These are phyloP conservation scores for Fusarium sarcochroum DNA, from an alignment of 2,329 filamentous ascomycete genomes.

Conservation along the genomic window DNA sequence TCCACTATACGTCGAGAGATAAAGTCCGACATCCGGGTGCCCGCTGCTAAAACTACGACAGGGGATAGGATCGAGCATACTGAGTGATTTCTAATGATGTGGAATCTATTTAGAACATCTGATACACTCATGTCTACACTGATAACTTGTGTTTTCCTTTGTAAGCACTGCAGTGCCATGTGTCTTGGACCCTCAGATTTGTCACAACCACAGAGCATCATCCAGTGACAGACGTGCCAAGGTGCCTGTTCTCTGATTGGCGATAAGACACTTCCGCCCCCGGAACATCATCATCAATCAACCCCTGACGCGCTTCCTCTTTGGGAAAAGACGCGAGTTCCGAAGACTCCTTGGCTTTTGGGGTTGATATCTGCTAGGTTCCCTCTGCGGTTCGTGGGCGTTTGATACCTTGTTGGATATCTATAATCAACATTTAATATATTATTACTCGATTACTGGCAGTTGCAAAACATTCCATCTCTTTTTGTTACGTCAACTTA, in stretches of 20 bases:
- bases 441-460: neutral
- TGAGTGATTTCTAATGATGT: conserved; percentile 6
- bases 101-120: neutral
- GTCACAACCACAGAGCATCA: conserved; percentile 22
- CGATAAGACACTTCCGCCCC: neutral
- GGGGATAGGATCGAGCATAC: neutral
- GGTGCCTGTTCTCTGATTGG: conserved; percentile 30
- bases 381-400: conserved; percentile 1
- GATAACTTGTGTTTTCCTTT: neutral
- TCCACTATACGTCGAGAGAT: too few species aligned
- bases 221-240: conserved; percentile 29
- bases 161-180: conserved; percentile 2
- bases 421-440: neutral
- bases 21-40: too few species aligned
- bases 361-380: conserved; percentile 9
- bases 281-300: conserved; percentile 12
- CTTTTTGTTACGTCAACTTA: neutral
- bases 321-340: conserved; percentile 32
- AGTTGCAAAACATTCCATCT: neutral
- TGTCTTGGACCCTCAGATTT: conserved; percentile 22
- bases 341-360: conserved; percentile 28
- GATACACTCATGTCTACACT: neutral
- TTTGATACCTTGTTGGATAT: conserved; percentile 5
- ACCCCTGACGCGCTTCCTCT: conserved; percentile 43
- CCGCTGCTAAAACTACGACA: too few species aligned